phyloP scores from a whole-genome alignment of 2,329 filamentous ascomycete species.

The Neocucurbitaria cava region DNA sequence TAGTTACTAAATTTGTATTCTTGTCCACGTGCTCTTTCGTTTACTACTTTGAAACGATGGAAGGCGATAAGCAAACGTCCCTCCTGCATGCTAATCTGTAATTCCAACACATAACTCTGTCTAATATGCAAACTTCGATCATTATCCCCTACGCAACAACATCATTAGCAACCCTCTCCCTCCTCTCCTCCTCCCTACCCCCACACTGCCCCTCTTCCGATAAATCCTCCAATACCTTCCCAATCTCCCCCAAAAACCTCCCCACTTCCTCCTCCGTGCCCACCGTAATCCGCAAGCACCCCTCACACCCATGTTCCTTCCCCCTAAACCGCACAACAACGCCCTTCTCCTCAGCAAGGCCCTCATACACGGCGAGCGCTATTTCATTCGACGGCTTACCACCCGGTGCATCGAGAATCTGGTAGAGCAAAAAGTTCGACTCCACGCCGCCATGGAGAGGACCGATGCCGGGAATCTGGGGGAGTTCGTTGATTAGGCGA shows the following conservation, averaged over 20 bases:
- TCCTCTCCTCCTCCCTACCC: slow-evolving; percentile 51
- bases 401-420: slow-evolving; percentile 74
- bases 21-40: no score
- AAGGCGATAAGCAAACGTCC: no score
- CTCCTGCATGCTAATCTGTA: no score
- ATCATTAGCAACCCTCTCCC: slow-evolving; percentile 58
- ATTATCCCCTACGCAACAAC: slow-evolving; percentile 53
- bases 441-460: slow-evolving; percentile 78
- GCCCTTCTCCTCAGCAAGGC: slow-evolving; percentile 81
- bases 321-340: slow-evolving; percentile 95
- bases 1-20: no score
- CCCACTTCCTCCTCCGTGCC: slow-evolving; percentile 88
- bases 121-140: no score
- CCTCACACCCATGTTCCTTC: slow-evolving; percentile 87
- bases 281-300: slow-evolving; percentile 89
- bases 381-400: slow-evolving; percentile 80
- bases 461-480: slow-evolving; percentile 78
- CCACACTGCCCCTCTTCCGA: slow-evolving; percentile 40
- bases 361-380: slow-evolving; percentile 82
- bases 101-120: no score
- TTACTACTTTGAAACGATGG: no score
- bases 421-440: slow-evolving; percentile 89
- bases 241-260: slow-evolving; percentile 75
- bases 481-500: slow-evolving; percentile 75
- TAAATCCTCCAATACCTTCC: slow-evolving; percentile 58